Base-by-base conservation (phyloP, 176 grass and related monocot species). In the Lolium multiflorum region DNA sequence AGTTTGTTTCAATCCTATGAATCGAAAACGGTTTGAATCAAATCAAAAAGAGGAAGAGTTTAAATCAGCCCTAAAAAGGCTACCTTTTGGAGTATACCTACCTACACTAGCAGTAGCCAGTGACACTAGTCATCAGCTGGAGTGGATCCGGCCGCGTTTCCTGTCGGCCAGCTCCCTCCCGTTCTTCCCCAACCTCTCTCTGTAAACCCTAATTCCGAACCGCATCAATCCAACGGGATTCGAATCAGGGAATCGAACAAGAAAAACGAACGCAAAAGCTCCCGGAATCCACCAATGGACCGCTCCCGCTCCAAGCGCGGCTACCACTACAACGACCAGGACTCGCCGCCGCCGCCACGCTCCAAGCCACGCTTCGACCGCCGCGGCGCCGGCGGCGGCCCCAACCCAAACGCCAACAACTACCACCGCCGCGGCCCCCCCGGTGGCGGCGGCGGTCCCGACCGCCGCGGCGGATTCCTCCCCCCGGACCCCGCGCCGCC, bases 261-360 rank as follows among this genome's bases (percentile, higher is more conserved):
- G 4, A 44, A 11, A 83, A 51, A 57, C 21, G 24, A 46, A 79
- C 35, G 44, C 31, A 31, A 22, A 60, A 35, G 21, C 80, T 78
- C 56, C 35, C 9, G 56, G 35, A 80, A 83, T 80, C 67, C 2
- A 35, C 16, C 39, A 57, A 95, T 95, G 93, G 93, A 98, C 82
- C 93, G 96, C 81, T 95, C 96, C 25, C 91, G 96, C 84, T 91
- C 90, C 17, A 98, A 95, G 88, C 87, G 96, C 54, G 85, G 90
- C 1, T 95, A 95, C 86, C 85, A 90, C 71, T 91, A 92, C 63
- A 66, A 66, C 83, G 93, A 98, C 62, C 89, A 77, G 24, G 93
- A 95, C 84, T 92, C 89, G 17, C 93, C 95, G 79, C 93, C 93
- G 25, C 93, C 93, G 25, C 77, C 87, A 59, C 96, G 96, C 88